These are phyloP conservation scores for Nemophila menziesii DNA, from an alignment of 257 asterid species.

Conservation along the genomic window DNA sequence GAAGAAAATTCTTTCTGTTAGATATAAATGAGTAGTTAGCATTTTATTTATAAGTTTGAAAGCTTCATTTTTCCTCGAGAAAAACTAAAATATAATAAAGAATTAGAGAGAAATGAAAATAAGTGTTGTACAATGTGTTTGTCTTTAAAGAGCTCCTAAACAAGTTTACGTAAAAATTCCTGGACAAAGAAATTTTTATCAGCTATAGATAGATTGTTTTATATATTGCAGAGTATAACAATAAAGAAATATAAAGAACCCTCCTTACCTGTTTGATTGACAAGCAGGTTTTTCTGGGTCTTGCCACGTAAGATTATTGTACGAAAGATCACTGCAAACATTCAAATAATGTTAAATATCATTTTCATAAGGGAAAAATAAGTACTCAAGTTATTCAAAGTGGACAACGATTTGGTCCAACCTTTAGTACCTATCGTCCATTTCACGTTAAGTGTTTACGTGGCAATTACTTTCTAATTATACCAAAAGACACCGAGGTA, in stretches of 20 bases:
- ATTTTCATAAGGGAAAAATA: no score
- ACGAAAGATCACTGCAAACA: slow-evolving; percentile 66
- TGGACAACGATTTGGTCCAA: no score
- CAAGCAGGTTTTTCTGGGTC: slow-evolving; percentile 60
- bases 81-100: neutral
- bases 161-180: slow-evolving; percentile 58
- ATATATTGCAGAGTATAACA: slow-evolving; percentile 2
- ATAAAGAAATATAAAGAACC: slow-evolving; percentile 10
- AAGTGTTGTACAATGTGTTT: slow-evolving; percentile 41
- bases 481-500: no score
- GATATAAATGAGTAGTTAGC: slow-evolving; percentile 17
- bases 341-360: slow-evolving; percentile 14
- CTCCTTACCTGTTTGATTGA: slow-evolving; percentile 41
- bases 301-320: slow-evolving; percentile 75
- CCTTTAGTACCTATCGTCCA: no score
- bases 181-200: slow-evolving; percentile 13
- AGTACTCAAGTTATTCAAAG: no score
- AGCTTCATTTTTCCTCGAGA: neutral
- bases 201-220: neutral
- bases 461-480: no score
- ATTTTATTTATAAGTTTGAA: neutral
- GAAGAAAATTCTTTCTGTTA: slow-evolving; percentile 29
- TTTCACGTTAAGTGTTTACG: no score
- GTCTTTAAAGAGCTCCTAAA: slow-evolving; percentile 52
- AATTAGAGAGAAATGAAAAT: slow-evolving; percentile 6